Conservation (phyloP, 2,329 filamentous ascomycete species). For the Huntiella abstrusa region DNA sequence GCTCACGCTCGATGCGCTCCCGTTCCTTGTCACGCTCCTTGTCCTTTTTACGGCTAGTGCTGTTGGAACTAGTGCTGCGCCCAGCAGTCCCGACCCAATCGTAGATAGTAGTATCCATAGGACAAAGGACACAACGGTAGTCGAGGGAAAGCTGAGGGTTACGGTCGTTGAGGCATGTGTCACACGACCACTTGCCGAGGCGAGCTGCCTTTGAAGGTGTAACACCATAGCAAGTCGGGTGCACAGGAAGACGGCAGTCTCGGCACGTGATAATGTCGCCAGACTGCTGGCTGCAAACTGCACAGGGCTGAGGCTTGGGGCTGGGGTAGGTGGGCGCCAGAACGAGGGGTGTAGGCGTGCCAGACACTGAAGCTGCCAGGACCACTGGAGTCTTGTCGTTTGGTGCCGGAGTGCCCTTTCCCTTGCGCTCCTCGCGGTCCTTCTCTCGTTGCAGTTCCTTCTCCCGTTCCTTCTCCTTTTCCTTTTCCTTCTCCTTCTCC, state of each 20-base stretch:
- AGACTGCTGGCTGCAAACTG: constrained; percentile 61
- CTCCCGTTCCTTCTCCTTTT: constrained; percentile 19
- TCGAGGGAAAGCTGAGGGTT: constrained; percentile 82
- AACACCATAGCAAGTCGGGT: constrained; percentile 84
- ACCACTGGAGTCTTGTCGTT: constrained; percentile 29
- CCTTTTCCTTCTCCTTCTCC: constrained; percentile 20
- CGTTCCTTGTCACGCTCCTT: constrained; percentile 79
- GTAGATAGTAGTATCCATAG: constrained; percentile 60
- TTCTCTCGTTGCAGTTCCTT: constrained; percentile 1
- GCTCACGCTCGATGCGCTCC: constrained; percentile 69
- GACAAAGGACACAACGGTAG: constrained; percentile 86
- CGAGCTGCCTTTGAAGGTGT: constrained; percentile 28
- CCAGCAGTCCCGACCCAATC: constrained; percentile 64
- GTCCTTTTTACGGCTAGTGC: constrained; percentile 53
- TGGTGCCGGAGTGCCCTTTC: background rate
- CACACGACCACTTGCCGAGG: constrained; percentile 75
- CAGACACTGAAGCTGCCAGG: constrained; percentile 16
- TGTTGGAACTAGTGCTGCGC: constrained; percentile 17
- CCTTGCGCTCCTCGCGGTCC: constrained; percentile 3
- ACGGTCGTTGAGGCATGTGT: constrained; percentile 89
- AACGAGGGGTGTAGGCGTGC: background rate
- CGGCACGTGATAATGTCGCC: constrained; percentile 62
- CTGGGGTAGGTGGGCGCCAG: constrained; percentile 35
- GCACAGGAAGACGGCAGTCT: constrained; percentile 80
- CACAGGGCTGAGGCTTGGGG: constrained; percentile 62